Evolutionary conservation across 1,284 basidiomycete species (phyloP), one percentile per base, ranked within the genome.

Genomic region (Xerocomus amazonicus): DNA sequence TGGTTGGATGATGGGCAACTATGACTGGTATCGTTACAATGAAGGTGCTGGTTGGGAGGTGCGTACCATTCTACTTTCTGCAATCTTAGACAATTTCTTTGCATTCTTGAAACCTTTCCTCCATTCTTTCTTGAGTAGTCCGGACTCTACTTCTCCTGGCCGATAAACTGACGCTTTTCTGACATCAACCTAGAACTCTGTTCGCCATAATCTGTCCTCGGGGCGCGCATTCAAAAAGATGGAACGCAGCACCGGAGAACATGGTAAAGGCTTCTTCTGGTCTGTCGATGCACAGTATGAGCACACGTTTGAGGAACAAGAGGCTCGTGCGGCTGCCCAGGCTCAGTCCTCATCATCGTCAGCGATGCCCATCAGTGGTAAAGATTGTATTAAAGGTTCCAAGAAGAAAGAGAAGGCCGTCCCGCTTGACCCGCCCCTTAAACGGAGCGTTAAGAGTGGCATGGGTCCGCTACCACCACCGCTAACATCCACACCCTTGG

Each of bases 191-290:
- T 59, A 96, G 85, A 93, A 90, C 61, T 95, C 93, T 34, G 88
- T 96, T 44, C 85, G 93, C 37, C 93, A 96, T 67, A 95, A 93
- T 66, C 71, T 97, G 17, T 93, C 91, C 2, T 89, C 92, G 27
- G 89, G 90, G 65, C 84, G 86, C 54, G 90, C 90, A 0, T 95
- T 95, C 71, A 77, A 87, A 64, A 94, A 94, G 70, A 78, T 90
- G 62, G 87, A 92, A 49, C 77, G 88, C 36, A 89, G 85, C 54
- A 82, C 86, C 26, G 90, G 90, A 48, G 90, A 91, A 63, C 84
- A 87, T 49, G 90, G 91, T 12, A 94, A 94, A 65, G 92, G 91
- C 2, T 91, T 85, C 54, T 88, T 92, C 54, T 95, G 92, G 92
- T 87, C 87, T 26, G 75, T 95, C 27, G 90, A 93, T 59, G 82